phyloP scores from a whole-genome alignment of 2,329 filamentous ascomycete genomes.

The Leptographium lundbergii region DNA sequence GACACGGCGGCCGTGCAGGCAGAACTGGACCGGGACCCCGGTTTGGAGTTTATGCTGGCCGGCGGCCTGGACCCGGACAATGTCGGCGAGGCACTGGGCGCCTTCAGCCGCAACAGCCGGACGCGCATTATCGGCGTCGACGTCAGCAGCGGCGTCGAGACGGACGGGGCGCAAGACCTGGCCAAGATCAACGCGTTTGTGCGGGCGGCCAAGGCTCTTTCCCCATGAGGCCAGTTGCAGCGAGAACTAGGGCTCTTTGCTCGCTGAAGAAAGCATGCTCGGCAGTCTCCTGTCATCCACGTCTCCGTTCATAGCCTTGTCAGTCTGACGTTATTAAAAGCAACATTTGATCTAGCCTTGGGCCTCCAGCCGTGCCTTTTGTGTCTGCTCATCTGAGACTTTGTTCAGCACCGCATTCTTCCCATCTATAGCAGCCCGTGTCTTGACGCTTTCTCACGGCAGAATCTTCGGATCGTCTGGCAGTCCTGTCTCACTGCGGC shows the following conservation, averaged over 20 bases:
- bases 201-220: conserved; percentile 48
- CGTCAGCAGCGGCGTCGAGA: conserved; percentile 91
- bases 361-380: not conserved
- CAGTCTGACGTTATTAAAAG: not conserved
- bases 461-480: not conserved
- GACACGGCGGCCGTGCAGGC: conserved; percentile 58
- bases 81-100: conserved; percentile 51
- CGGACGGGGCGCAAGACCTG: conserved; percentile 70
- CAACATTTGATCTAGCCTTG: not conserved
- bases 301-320: not conserved
- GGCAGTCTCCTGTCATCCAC: not conserved
- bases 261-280: not conserved
- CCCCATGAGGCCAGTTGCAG: conserved; percentile 22
- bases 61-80: conserved; percentile 76
- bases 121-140: conserved; percentile 59
- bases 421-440: not conserved
- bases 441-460: not conserved
- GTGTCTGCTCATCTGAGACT: not conserved
- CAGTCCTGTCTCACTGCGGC: not conserved
- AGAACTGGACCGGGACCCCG: conserved; percentile 52
- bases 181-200: conserved; percentile 75
- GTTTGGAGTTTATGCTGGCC: conserved; percentile 68
- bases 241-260: not conserved
- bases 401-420: not conserved
- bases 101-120: conserved; percentile 42